phyloP scores from a whole-genome alignment of 2,329 filamentous ascomycete species.

The Fusarium sp. region DNA sequence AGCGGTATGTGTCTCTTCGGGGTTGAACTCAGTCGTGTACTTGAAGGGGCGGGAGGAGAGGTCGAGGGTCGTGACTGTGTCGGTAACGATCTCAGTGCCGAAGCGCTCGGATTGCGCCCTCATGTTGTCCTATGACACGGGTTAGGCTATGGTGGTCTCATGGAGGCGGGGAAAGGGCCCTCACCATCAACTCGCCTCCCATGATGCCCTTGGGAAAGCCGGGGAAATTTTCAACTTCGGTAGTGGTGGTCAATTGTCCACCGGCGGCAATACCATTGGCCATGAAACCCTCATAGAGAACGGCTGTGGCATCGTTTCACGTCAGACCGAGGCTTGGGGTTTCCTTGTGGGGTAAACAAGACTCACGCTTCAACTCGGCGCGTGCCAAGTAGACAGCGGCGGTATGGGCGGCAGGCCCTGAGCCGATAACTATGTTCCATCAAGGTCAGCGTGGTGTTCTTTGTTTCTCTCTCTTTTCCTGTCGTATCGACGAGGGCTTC shows the following conservation, averaged over 20 bases:
- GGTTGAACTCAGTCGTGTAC: constrained; percentile 92
- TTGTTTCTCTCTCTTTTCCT: neutral
- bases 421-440: constrained; percentile 78
- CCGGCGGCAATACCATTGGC: constrained; percentile 97
- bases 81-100: constrained; percentile 92
- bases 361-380: constrained; percentile 88
- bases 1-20: constrained; percentile 87
- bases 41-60: constrained; percentile 89
- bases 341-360: neutral
- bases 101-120: constrained; percentile 91
- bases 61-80: constrained; percentile 93
- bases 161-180: constrained; percentile 40
- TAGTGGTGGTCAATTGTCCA: constrained; percentile 97
- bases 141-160: constrained; percentile 15
- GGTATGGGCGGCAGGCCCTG: constrained; percentile 96
- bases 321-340: constrained; percentile 27
- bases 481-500: neutral
- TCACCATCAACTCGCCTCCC: constrained; percentile 87
- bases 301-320: constrained; percentile 64
- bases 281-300: constrained; percentile 98
- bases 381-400: constrained; percentile 96
- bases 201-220: constrained; percentile 93
- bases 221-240: constrained; percentile 98
- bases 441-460: constrained; percentile 16
- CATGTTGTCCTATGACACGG: constrained; percentile 81